These are phyloP conservation scores for Cinchona pubescens DNA, from an alignment of 257 asterid genomes.

Conservation along the genomic window DNA sequence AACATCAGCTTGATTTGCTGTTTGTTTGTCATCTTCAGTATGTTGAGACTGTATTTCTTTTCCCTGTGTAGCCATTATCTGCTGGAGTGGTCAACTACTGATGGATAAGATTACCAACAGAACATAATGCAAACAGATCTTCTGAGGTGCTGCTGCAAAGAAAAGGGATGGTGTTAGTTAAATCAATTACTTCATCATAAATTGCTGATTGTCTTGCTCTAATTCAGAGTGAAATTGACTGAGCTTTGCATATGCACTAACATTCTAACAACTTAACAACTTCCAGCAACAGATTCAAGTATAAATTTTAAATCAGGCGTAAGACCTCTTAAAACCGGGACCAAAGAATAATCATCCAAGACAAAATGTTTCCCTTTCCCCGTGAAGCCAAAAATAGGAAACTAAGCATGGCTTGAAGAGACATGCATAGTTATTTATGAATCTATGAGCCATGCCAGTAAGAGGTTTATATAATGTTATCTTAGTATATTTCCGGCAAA, in stretches of 20 bases:
- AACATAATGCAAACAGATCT: background rate
- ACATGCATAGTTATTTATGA: no score
- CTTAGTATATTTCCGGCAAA: no score
- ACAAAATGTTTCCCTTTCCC: background rate
- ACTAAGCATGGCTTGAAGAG: no score
- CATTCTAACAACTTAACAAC: background rate
- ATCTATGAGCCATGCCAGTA: no score
- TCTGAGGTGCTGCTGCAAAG: background rate
- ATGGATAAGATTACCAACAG: background rate
- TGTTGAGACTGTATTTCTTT: constrained; percentile 36
- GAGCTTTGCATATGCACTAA: background rate
- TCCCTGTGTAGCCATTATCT: constrained; percentile 37
- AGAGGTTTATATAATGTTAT: no score
- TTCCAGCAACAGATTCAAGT: background rate
- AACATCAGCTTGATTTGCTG: constrained; percentile 20
- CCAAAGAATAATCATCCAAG: background rate
- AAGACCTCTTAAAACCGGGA: background rate
- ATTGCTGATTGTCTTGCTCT: background rate
- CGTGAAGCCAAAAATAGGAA: no score
- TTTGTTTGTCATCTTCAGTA: constrained; percentile 31
- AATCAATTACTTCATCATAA: background rate
- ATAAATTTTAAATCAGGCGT: background rate
- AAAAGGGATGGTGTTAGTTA: background rate
- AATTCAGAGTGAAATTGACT: background rate
- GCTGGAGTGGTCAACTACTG: background rate